These are phyloP conservation scores for Pugionium cornutum DNA, from an alignment of 345 rosid species.

Conservation along the genomic window DNA sequence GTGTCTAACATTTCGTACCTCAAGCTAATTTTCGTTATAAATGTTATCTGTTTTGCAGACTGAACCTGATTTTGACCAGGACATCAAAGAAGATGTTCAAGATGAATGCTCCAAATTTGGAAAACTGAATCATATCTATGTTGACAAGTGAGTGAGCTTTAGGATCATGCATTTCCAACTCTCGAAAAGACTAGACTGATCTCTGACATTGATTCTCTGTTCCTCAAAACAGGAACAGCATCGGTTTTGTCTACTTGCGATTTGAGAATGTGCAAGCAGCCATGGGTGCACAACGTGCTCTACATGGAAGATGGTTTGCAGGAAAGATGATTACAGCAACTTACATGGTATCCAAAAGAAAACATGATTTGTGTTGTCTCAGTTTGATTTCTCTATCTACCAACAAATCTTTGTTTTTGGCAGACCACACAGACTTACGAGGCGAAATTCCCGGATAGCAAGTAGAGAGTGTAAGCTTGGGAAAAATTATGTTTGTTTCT, in stretches of 20 bases:
- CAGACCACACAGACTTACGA: constrained; percentile 66
- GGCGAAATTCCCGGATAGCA: constrained; percentile 60
- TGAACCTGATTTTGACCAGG: constrained; percentile 79
- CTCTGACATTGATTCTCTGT: constrained; percentile 15
- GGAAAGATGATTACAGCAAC: constrained; percentile 95
- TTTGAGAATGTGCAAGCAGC: constrained; percentile 70
- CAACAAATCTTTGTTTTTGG: neutral
- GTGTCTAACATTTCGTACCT: neutral
- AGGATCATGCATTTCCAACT: neutral
- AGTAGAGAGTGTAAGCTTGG: neutral
- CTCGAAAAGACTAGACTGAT: neutral
- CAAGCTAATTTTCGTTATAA: neutral
- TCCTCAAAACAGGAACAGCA: constrained; percentile 59
- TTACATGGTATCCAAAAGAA: constrained; percentile 54
- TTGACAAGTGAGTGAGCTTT: constrained; percentile 66
- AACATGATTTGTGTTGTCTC: constrained; percentile 17
- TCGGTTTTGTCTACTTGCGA: constrained; percentile 83
- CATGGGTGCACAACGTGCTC: constrained; percentile 68
- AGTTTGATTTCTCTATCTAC: neutral
- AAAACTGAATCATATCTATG: constrained; percentile 65
- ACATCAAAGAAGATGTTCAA: constrained; percentile 87
- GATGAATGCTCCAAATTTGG: constrained; percentile 88
- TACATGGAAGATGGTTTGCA: constrained; percentile 99
- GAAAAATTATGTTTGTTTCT: neutral
- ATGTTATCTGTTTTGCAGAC: constrained; percentile 50